Evolutionary conservation across 305 asterid species (phyloP).

Genomic region (Petunia hybrid): DNA sequence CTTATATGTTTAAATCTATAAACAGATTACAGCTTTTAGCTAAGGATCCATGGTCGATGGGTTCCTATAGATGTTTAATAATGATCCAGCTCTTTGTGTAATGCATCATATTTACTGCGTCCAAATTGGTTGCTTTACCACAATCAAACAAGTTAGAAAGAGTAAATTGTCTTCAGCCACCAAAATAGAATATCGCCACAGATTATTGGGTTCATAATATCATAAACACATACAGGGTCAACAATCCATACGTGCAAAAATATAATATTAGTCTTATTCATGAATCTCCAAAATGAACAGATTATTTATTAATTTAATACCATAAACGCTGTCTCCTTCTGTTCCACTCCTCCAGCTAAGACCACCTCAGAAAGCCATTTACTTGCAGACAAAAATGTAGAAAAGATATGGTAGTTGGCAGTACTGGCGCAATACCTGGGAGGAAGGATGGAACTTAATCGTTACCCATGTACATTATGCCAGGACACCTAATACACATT

Average conservation of each 20-base stretch:
- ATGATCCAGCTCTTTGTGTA: neutral
- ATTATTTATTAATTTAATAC: neutral
- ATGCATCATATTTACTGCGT: neutral
- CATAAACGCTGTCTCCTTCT: neutral
- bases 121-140: neutral
- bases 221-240: neutral
- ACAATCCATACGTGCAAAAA: neutral
- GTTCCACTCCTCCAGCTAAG: neutral
- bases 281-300: neutral
- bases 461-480: neutral
- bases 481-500: neutral
- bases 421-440: neutral
- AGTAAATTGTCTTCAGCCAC: neutral
- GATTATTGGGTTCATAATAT: neutral
- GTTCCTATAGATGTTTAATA: too few species aligned
- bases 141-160: neutral
- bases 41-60: too few species aligned
- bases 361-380: constrained; percentile 6
- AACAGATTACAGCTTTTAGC: too few species aligned
- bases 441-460: neutral
- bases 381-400: neutral
- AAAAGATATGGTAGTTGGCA: neutral
- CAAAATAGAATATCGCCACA: neutral
- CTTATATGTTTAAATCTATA: too few species aligned
- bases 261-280: neutral